Evolutionary conservation across 2,329 filamentous ascomycete genomes (phyloP).

Genomic region (Neurospora crassa): DNA sequence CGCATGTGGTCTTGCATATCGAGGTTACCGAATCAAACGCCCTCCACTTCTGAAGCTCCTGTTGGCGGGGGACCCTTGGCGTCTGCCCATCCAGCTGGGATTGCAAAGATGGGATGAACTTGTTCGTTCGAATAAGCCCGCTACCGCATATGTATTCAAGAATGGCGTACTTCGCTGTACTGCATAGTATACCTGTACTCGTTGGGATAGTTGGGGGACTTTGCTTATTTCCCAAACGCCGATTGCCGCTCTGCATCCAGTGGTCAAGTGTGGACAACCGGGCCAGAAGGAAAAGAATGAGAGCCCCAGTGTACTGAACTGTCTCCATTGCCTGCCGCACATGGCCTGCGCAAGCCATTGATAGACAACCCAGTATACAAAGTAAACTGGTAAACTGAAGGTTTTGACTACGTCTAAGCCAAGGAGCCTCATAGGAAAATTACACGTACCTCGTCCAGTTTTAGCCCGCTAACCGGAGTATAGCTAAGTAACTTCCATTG

Average conservation of each 20-base stretch:
- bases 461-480: not conserved
- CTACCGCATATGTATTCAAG: not conserved
- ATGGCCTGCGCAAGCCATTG: not conserved
- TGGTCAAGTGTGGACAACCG: not conserved
- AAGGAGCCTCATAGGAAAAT: not conserved
- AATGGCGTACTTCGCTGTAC: not conserved
- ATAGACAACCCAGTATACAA: not conserved
- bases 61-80: conserved; percentile 11
- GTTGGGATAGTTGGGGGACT: not conserved
- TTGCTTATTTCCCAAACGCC: not conserved
- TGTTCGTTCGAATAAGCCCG: not conserved
- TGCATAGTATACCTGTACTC: not conserved
- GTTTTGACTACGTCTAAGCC: not conserved
- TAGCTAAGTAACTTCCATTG: not conserved
- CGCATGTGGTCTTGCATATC: not conserved
- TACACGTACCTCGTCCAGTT: not conserved
- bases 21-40: not conserved
- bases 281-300: not conserved
- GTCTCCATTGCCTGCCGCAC: not conserved
- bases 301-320: not conserved
- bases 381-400: too few relatives aligned
- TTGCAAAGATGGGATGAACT: not conserved
- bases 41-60: not conserved
- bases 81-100: conserved; percentile 2
- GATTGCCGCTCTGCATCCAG: not conserved